Evolutionary conservation across 2,329 filamentous ascomycete genomes (phyloP).

Genomic region (Xylariaceae sp.): DNA sequence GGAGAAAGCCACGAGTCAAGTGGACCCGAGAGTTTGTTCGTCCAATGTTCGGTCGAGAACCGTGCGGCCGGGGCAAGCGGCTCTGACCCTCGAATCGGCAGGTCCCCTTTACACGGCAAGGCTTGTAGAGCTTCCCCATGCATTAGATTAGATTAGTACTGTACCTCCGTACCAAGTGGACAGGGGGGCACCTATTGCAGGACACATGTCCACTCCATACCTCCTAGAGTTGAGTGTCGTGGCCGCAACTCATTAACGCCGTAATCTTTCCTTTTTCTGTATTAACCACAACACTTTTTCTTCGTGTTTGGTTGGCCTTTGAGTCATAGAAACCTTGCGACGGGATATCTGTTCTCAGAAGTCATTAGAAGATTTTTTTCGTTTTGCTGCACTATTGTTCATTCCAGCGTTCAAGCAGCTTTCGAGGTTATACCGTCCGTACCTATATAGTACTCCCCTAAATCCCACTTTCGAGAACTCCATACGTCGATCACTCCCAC

Average conservation of each 20-base stretch:
- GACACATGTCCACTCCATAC: constrained; percentile 37
- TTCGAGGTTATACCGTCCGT: neutral
- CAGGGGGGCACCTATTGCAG: neutral
- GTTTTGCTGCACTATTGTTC: constrained; percentile 4
- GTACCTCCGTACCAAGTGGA: neutral
- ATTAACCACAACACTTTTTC: constrained; percentile 13
- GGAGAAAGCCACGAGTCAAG: too few species aligned
- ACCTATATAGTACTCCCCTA: neutral
- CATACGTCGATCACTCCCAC: constrained; percentile 16
- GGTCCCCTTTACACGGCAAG: neutral
- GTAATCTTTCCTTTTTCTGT: constrained; percentile 14
- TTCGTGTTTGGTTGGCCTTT: constrained; percentile 19
- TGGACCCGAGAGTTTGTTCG: too few species aligned
- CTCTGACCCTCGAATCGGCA: neutral
- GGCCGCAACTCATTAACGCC: constrained; percentile 19
- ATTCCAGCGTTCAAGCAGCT: neutral
- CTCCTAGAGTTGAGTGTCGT: constrained; percentile 23
- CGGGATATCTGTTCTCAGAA: constrained; percentile 40
- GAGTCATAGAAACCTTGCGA: constrained; percentile 22
- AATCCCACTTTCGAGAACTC: constrained; percentile 4
- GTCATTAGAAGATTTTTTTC: constrained; percentile 28
- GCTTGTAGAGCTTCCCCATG: neutral
- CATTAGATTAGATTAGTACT: neutral
- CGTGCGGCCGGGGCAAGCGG: too few species aligned
- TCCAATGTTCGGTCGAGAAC: too few species aligned